phyloP scores from a whole-genome alignment of 2,329 filamentous ascomycete genomes.

The Drechslerella coelobrocha region DNA sequence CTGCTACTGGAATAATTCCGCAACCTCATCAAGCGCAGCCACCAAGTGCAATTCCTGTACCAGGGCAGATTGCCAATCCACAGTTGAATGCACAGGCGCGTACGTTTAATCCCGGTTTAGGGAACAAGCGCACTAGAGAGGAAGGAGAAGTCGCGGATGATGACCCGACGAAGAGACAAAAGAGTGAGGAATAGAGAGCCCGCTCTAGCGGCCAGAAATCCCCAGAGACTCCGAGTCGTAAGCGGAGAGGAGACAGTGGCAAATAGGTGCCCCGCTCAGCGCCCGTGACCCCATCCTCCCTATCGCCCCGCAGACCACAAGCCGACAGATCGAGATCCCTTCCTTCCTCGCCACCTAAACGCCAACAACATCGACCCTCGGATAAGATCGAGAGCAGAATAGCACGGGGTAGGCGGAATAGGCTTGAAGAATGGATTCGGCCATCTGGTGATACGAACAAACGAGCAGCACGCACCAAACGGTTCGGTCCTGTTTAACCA shows the following conservation, averaged over 20 bases:
- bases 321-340: not conserved
- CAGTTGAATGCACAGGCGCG: slow-evolving; percentile 25
- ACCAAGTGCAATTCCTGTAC: slow-evolving; percentile 38
- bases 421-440: slow-evolving; percentile 9
- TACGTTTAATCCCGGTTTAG: slow-evolving; percentile 23
- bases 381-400: slow-evolving; percentile 4
- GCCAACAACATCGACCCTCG: not conserved
- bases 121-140: slow-evolving; percentile 34
- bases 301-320: not conserved
- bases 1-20: slow-evolving; percentile 12
- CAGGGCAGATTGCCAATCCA: slow-evolving; percentile 16
- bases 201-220: not conserved
- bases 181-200: slow-evolving; percentile 40
- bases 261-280: slow-evolving; percentile 22
- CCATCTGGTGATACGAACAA: slow-evolving; percentile 13
- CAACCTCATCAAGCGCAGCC: slow-evolving; percentile 33
- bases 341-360: slow-evolving; percentile 3
- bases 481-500: slow-evolving; percentile 26
- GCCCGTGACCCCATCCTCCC: not conserved
- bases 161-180: slow-evolving; percentile 41
- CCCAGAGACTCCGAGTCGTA: not conserved
- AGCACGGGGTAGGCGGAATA: not conserved
- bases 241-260: slow-evolving; percentile 6
- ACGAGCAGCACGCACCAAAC: slow-evolving; percentile 16
- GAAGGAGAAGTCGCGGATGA: slow-evolving; percentile 38